phyloP scores from a whole-genome alignment of 169 alveolate genomes.

The Eimeria necatrix region DNA sequence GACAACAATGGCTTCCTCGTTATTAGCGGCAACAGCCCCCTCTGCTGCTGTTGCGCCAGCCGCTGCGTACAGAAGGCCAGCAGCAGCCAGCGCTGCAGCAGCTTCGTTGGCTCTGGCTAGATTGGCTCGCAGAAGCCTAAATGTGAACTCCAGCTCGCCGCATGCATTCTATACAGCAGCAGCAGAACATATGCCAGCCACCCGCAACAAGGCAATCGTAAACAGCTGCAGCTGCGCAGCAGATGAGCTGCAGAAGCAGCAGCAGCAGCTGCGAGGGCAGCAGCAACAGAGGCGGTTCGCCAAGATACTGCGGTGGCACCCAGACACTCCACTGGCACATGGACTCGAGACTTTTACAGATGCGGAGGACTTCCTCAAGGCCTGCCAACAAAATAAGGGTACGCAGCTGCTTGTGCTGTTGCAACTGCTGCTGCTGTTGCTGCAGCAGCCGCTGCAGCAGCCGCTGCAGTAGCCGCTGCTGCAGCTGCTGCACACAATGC shows the following conservation, averaged over 20 bases:
- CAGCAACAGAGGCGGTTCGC: conserved; percentile 54
- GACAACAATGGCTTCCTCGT: neutral
- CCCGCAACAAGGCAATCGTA: neutral
- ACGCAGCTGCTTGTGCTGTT: conserved; percentile 19
- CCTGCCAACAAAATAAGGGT: conserved; percentile 51
- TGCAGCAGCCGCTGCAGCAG: neutral
- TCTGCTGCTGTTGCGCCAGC: neutral
- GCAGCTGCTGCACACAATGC: neutral
- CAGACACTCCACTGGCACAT: conserved; percentile 72
- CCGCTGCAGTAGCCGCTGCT: neutral
- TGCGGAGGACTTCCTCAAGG: conserved; percentile 71
- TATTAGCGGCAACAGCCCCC: neutral
- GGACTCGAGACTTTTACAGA: conserved; percentile 55
- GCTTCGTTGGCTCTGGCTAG: conserved; percentile 12
- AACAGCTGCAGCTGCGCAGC: conserved; percentile 6
- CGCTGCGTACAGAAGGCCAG: neutral
- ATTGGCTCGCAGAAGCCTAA: neutral
- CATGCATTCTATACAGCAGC: neutral
- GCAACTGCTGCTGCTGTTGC: neutral
- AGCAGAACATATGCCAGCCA: neutral
- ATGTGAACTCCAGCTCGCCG: neutral
- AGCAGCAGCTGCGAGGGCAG: conserved; percentile 22
- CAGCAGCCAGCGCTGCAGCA: neutral
- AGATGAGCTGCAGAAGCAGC: conserved; percentile 7
- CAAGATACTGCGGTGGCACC: conserved; percentile 74